Base-by-base conservation (phyloP, 805 yeast genomes). In the Kockiozyma suomiensis region DNA sequence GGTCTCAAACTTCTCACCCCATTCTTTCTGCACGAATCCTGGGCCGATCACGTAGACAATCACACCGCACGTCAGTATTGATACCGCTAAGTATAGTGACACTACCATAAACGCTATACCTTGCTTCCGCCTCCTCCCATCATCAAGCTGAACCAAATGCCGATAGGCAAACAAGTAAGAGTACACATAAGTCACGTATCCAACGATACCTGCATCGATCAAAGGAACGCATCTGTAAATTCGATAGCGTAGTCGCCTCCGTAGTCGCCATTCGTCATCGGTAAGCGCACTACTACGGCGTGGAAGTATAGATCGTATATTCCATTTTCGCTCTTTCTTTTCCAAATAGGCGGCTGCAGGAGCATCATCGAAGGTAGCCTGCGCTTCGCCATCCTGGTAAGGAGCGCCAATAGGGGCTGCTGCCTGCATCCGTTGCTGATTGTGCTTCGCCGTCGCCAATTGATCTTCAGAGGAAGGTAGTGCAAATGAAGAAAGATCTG, bases 41-140 rank as follows among this genome's bases (percentile, higher is more conserved):
- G 92, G 88, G 0, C 92, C 93, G n/a, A 68, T 56, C 1, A 69
- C 13, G 17, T 78, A 63, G 1, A 85, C 69, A 23, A 78, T 70
- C 0, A 65, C 43, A 88, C 90, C 86, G 64, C 76, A 54, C 43
- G 63, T 25, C 17, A 73, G 55, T 5, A 75, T 35, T n/a, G 70
- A 7, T 1, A 63, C 25, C n/a, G 73, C 38, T 1, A 78, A 28
- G 4, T 74, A 50, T 15, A 64, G 50, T 37, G 43, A 52, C 2
- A 77, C 59, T 1, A 69, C 70, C 74, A 81, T 75, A 28, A 80
- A 60, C 12, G 71, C 71, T 2, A 78, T 72, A 6, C 81, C 82
- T 68, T 70, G 17, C 73, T 66, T 50, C 72, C 74, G 60, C 72
- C 68, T 32, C 53, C 32, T 21, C 15, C 64, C 53, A 17, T 49